Conservation (phyloP, 495 filamentous ascomycete species). For the Tricharina praecox region DNA sequence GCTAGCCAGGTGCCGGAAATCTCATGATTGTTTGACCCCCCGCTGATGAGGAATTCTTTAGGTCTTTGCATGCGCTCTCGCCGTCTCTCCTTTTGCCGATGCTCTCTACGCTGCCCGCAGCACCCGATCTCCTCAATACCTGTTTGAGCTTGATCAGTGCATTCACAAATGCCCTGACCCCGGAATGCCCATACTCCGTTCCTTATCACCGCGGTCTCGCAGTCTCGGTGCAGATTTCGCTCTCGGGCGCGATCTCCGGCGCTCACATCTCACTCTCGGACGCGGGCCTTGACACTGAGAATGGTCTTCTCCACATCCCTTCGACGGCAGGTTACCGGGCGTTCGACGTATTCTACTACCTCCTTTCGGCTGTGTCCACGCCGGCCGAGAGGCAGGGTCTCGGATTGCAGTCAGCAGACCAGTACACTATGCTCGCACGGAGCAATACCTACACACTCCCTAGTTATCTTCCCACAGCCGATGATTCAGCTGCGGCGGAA, state of each 20-base stretch:
- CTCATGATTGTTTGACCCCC: neutral
- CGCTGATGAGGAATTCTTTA: conserved; percentile 41
- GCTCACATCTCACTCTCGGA: conserved; percentile 65
- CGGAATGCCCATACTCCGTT: conserved; percentile 62
- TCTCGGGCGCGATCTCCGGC: conserved; percentile 59
- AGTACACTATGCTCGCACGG: conserved; percentile 60
- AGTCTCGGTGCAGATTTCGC: conserved; percentile 61
- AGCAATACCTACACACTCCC: conserved; percentile 80
- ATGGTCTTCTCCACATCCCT: conserved; percentile 69
- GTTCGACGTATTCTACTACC: conserved; percentile 98
- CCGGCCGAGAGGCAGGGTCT: conserved; percentile 82
- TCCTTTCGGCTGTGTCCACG: conserved; percentile 75
- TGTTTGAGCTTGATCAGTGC: conserved; percentile 64
- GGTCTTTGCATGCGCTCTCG: conserved; percentile 73
- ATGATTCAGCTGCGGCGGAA: conserved; percentile 83
- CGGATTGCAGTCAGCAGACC: conserved; percentile 59
- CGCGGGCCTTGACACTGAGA: conserved; percentile 68
- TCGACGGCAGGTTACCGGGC: conserved; percentile 67
- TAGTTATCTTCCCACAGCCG: conserved; percentile 76
- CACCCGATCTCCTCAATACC: conserved; percentile 55
- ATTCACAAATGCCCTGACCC: conserved; percentile 72
- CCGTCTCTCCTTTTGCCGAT: conserved; percentile 74
- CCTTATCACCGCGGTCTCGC: conserved; percentile 67
- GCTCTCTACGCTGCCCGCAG: conserved; percentile 56
- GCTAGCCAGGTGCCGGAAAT: neutral